Conservation (phyloP, 148 eudicot species). For the Suaeda aralocaspica region DNA sequence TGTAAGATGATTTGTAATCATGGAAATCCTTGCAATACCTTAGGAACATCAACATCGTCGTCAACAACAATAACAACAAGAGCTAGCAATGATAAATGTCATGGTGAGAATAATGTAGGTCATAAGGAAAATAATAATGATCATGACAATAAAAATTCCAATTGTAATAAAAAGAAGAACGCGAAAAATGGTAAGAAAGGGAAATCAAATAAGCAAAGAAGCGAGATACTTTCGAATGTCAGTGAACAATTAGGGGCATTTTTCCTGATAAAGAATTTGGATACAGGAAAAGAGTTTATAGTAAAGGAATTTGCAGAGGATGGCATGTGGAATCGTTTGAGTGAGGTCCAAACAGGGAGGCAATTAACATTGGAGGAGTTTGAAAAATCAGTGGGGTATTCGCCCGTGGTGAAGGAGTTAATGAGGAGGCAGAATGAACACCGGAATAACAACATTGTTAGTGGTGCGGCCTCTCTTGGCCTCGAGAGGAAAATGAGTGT, state of each 20-base stretch:
- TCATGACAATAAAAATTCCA: not conserved
- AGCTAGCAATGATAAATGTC: too few relatives aligned
- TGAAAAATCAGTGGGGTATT: constrained; percentile 75
- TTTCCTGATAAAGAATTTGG: constrained; percentile 82
- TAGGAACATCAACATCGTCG: too few relatives aligned
- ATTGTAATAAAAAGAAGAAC: not conserved
- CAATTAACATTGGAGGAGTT: constrained; percentile 93
- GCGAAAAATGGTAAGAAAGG: constrained; percentile 2
- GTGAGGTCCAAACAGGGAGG: constrained; percentile 81
- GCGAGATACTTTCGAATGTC: not conserved
- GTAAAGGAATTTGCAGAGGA: constrained; percentile 78
- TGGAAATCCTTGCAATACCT: not conserved
- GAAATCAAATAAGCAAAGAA: constrained; percentile 9
- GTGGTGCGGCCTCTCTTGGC: not conserved
- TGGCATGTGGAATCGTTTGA: constrained; percentile 87
- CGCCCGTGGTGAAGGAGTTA: constrained; percentile 86
- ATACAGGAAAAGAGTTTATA: constrained; percentile 85
- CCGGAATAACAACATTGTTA: constrained; percentile 18
- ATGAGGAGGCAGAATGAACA: constrained; percentile 55
- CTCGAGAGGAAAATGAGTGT: constrained; percentile 36
- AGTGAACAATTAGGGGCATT: constrained; percentile 47
- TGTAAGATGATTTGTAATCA: constrained; percentile 33
- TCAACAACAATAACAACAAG: not conserved
- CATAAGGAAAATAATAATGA: not conserved
- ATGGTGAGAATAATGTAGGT: too few relatives aligned